Conservation (phyloP, 2,329 filamentous ascomycete genomes). For the Kalmusia sp. region DNA sequence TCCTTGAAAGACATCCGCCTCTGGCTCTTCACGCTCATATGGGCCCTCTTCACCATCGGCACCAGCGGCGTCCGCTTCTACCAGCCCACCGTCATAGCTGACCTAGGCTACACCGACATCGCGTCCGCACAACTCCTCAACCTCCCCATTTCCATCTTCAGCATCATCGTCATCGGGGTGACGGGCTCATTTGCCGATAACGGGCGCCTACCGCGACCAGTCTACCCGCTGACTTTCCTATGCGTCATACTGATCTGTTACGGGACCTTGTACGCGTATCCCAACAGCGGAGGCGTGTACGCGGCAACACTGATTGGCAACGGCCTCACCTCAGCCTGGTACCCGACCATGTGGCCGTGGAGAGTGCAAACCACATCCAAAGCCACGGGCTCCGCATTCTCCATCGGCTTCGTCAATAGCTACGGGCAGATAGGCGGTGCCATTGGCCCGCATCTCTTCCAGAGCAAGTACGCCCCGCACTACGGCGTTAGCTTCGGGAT, state of each 20-base stretch:
- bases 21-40: slow-evolving; percentile 56
- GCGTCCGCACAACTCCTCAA: slow-evolving; percentile 20
- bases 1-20: slow-evolving; percentile 58
- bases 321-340: slow-evolving; percentile 20
- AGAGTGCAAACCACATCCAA: slow-evolving; percentile 41
- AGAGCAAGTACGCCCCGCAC: slow-evolving; percentile 50
- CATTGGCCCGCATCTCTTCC: slow-evolving; percentile 54
- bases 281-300: slow-evolving; percentile 51
- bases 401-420: slow-evolving; percentile 52
- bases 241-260: slow-evolving; percentile 56
- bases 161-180: slow-evolving; percentile 59
- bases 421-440: slow-evolving; percentile 56
- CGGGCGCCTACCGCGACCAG: slow-evolving; percentile 47
- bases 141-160: slow-evolving; percentile 19
- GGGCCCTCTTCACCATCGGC: slow-evolving; percentile 49
- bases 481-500: slow-evolving; percentile 49
- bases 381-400: slow-evolving; percentile 53
- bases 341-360: slow-evolving; percentile 49
- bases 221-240: slow-evolving; percentile 49
- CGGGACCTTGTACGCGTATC: slow-evolving; percentile 22
- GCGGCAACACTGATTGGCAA: slow-evolving; percentile 35
- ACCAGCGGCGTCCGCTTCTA: slow-evolving; percentile 26
- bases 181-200: slow-evolving; percentile 31
- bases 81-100: slow-evolving; percentile 35
- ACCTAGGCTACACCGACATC: slow-evolving; percentile 22